phyloP scores from a whole-genome alignment of 139 green algal species.

The Volvox africanus region DNA sequence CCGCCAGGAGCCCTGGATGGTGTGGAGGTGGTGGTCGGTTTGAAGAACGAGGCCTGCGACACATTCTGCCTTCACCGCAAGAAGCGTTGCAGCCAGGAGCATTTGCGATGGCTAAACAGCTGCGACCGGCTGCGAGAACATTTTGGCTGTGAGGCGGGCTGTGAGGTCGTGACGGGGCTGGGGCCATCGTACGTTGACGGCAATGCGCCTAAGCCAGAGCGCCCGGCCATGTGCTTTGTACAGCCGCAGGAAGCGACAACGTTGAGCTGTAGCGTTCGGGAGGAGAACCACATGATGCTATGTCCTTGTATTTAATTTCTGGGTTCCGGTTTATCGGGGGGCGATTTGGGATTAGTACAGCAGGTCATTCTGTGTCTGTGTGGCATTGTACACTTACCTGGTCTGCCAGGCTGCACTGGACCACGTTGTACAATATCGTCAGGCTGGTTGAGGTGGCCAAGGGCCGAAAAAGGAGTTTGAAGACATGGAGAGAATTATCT shows the following conservation, averaged over 20 bases:
- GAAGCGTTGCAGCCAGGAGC: constrained; percentile 57
- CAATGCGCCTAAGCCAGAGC: constrained; percentile 72
- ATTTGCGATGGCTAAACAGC: constrained; percentile 72
- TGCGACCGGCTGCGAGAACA: constrained; percentile 79
- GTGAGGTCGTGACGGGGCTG: constrained; percentile 32
- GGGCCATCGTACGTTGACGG: constrained; percentile 70
- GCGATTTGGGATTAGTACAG: too few relatives aligned
- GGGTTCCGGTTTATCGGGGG: too few relatives aligned
- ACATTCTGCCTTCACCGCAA: constrained; percentile 53
- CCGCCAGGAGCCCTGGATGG: constrained; percentile 55
- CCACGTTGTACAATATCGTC: too few relatives aligned
- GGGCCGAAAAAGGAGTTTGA: too few relatives aligned
- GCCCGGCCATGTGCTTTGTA: constrained; percentile 77
- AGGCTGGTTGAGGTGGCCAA: too few relatives aligned
- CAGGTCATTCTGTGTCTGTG: too few relatives aligned
- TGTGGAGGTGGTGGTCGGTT: constrained; percentile 54
- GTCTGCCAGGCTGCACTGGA: too few relatives aligned
- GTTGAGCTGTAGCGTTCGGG: not conserved
- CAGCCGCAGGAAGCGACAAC: not conserved
- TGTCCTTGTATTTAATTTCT: constrained; percentile 24
- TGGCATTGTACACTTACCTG: too few relatives aligned
- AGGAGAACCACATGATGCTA: not conserved
- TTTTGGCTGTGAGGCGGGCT: constrained; percentile 60
- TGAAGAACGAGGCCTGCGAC: constrained; percentile 61
- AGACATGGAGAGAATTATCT: too few relatives aligned